These are phyloP conservation scores for Debaryomyces tyrocola DNA, from an alignment of 805 yeast genomes.

Conservation along the genomic window DNA sequence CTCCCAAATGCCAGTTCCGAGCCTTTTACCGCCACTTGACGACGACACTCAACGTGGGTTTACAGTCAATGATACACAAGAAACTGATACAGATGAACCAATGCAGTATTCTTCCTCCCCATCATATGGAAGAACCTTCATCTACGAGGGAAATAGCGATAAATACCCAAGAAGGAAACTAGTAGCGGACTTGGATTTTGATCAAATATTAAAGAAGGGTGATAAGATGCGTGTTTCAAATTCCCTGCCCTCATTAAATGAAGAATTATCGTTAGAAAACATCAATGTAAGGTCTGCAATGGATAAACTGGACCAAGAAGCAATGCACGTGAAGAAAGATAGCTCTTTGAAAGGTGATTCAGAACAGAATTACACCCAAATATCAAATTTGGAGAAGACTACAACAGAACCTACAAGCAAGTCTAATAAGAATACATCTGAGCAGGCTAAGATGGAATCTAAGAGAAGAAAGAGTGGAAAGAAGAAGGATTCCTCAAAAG, in stretches of 20 bases:
- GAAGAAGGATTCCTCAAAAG: neutral
- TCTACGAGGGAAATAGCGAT: slow-evolving; percentile 15
- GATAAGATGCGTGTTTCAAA: slow-evolving; percentile 4
- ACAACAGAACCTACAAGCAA: slow-evolving; percentile 3
- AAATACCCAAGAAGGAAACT: slow-evolving; percentile 24
- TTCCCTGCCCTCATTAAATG: neutral
- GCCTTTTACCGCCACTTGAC: neutral
- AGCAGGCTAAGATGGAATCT: neutral
- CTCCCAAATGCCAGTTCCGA: too few relatives aligned
- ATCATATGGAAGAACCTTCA: slow-evolving; percentile 24
- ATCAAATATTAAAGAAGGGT: slow-evolving; percentile 25
- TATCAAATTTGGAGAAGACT: neutral
- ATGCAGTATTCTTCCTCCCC: slow-evolving; percentile 23
- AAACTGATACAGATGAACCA: slow-evolving; percentile 9
- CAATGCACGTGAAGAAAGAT: too few relatives aligned
- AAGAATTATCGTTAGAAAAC: too few relatives aligned
- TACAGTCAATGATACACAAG: neutral
- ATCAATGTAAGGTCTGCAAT: too few relatives aligned
- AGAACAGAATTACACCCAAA: neutral
- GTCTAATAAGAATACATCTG: neutral
- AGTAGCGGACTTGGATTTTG: slow-evolving; percentile 29
- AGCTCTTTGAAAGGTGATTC: neutral
- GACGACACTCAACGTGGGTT: neutral
- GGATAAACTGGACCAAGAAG: too few relatives aligned
- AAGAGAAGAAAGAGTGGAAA: neutral